Evolutionary conservation across 371 early-diverging fungal species (phyloP).

Genomic region (Rhizopus arrhizus): DNA sequence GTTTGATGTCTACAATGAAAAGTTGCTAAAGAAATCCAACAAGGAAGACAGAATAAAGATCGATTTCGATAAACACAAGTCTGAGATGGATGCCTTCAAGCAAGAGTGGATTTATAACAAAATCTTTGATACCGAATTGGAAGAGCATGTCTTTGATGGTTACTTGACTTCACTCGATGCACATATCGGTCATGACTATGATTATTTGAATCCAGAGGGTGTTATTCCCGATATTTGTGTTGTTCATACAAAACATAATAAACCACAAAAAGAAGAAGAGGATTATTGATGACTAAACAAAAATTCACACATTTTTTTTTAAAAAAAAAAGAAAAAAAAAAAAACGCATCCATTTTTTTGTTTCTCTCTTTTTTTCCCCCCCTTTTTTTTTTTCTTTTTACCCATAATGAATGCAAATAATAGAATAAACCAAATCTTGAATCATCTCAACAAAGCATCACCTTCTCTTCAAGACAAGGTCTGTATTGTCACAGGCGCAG

Average conservation of each 20-base stretch:
- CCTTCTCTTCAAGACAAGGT: conserved; percentile 48
- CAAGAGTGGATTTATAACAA: conserved; percentile 78
- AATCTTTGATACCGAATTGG: conserved; percentile 76
- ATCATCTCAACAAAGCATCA: conserved; percentile 40
- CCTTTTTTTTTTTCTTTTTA: conserved; percentile 6
- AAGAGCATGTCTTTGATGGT: conserved; percentile 60
- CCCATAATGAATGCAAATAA: conserved; percentile 26
- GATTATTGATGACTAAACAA: conserved; percentile 4
- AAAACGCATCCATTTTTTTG: neutral
- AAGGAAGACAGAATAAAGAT: conserved; percentile 15
- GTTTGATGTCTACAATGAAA: conserved; percentile 70
- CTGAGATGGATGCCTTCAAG: conserved; percentile 81
- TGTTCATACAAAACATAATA: conserved; percentile 26
- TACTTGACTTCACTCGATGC: conserved; percentile 70
- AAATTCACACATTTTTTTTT: neutral
- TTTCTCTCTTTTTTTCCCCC: conserved; percentile 4
- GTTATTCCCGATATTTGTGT: conserved; percentile 34
- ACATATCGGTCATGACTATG: conserved; percentile 37
- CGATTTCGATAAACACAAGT: conserved; percentile 14
- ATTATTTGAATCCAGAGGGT: conserved; percentile 47
- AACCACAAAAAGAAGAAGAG: conserved; percentile 5
- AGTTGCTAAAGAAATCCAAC: conserved; percentile 50
- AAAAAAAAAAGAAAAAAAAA: neutral
- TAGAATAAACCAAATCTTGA: conserved; percentile 43
- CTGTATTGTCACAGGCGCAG: conserved; percentile 60